phyloP scores from a whole-genome alignment of 2,329 filamentous ascomycete species.

The Fusarium albidum region DNA sequence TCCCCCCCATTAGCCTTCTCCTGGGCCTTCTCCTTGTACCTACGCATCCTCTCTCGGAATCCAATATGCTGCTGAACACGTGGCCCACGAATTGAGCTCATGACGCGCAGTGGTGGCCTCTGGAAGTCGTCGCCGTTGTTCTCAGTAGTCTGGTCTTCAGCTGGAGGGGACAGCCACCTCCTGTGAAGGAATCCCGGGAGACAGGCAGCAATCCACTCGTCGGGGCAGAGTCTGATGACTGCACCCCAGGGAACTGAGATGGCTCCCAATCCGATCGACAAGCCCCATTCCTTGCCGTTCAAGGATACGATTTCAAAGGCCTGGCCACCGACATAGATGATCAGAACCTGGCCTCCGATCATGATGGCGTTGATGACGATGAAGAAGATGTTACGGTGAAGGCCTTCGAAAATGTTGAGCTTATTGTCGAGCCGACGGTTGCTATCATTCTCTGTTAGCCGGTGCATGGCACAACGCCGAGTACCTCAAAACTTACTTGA shows the following conservation, averaged over 20 bases:
- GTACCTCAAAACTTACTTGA: slow-evolving; percentile 59
- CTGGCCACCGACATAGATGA: slow-evolving; percentile 80
- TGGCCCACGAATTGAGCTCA: slow-evolving; percentile 43
- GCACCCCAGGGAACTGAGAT: slow-evolving; percentile 78
- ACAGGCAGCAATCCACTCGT: slow-evolving; percentile 54
- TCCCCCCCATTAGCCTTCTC: slow-evolving; percentile 21
- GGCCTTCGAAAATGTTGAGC: slow-evolving; percentile 87
- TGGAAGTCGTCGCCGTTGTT: slow-evolving; percentile 37
- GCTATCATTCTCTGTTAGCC: slow-evolving; percentile 70
- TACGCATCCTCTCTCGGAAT: slow-evolving; percentile 41
- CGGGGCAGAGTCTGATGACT: slow-evolving; percentile 79
- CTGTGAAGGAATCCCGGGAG: slow-evolving; percentile 41
- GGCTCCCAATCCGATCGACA: slow-evolving; percentile 79
- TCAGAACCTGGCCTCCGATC: slow-evolving; percentile 84
- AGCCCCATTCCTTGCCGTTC: slow-evolving; percentile 79
- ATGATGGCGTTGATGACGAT: slow-evolving; percentile 81
- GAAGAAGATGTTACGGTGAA: slow-evolving; percentile 83
- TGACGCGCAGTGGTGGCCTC: slow-evolving; percentile 38
- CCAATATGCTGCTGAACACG: slow-evolving; percentile 43
- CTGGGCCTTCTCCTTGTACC: slow-evolving; percentile 40
- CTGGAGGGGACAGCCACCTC: slow-evolving; percentile 37
- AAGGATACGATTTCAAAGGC: slow-evolving; percentile 75
- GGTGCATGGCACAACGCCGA: slow-evolving; percentile 59
- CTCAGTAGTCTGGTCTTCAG: slow-evolving; percentile 18
- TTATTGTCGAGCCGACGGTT: slow-evolving; percentile 80